Base-by-base conservation (phyloP, 1,139 yeast species). In the Geotrichum reessii region DNA sequence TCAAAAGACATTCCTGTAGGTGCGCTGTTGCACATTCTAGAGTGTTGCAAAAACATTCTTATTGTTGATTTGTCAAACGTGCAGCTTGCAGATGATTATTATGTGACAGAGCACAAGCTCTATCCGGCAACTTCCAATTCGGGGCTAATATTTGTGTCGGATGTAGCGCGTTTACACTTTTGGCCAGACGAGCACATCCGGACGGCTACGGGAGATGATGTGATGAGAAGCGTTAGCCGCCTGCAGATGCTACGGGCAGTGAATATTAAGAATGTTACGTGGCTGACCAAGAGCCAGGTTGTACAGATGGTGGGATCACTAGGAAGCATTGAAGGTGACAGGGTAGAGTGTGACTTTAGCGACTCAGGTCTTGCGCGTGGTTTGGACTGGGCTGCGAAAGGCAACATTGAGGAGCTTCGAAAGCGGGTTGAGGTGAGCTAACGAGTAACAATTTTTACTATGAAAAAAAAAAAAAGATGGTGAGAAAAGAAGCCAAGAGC, bases 51-150 rank as follows among this genome's bases (percentile, higher is more conserved):
- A 17, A 65, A 65, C 52, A 47, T 69, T 47, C 55, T 57, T n/a
- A 44, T 50, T 4, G 53, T 70, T 21, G 62, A 70, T 50, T 59
- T 69, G 14, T 66, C 71, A 8, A 53, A 60, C 46, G 47, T 69
- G 27, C 68, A 71, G 3, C 66, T 69, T 5, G 70, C 73, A 1
- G 65, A 66, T 14, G 73, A 69, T 56, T 69, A 69, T 53, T 58
- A 46, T 21, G 64, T 69, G 4, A 33, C 31, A 2, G 56, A 60
- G 3, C 57, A 64, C 3, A 46, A 58, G 22, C 57, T 55, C 27
- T 56, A 62, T 48, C 60, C 58, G 51, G 63, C 64, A 2, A 63
- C 64, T 8, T 60, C 65, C 11, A 57, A 58, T 14, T 58, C 66
- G 1, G 58, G 62, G 14, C 53, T 57, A 19, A 52, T 65, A 24